Conservation (phyloP, 305 asterid species). For the Fraxinus nigra region DNA sequence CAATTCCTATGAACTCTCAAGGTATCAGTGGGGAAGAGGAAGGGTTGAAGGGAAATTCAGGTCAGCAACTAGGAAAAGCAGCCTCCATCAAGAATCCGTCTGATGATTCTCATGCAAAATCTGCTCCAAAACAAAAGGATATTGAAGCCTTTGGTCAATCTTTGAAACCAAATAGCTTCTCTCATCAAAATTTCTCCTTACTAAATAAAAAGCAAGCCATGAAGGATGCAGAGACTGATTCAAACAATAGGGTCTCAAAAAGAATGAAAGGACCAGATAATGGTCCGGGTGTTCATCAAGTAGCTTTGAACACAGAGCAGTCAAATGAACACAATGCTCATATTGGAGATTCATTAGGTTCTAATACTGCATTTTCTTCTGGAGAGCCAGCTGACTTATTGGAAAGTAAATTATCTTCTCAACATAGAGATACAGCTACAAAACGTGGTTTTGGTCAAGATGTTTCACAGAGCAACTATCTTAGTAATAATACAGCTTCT, state of each 20-base stretch:
- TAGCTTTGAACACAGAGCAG: slow-evolving; percentile 29
- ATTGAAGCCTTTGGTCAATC: slow-evolving; percentile 72
- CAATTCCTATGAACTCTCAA: slow-evolving; percentile 32
- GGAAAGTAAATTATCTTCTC: slow-evolving; percentile 35
- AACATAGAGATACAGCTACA: slow-evolving; percentile 37
- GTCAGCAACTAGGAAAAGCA: slow-evolving; percentile 40
- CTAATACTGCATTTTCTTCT: slow-evolving; percentile 34
- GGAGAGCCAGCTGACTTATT: slow-evolving; percentile 37
- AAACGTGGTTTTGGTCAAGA: slow-evolving; percentile 35
- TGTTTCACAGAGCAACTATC: slow-evolving; percentile 36
- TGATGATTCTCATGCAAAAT: slow-evolving; percentile 50
- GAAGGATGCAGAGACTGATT: slow-evolving; percentile 52
- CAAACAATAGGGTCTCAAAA: slow-evolving; percentile 44
- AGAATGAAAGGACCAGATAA: slow-evolving; percentile 49
- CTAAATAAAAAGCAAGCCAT: slow-evolving; percentile 38
- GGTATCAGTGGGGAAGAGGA: slow-evolving; percentile 38
- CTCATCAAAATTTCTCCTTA: slow-evolving; percentile 40
- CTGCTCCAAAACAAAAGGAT: slow-evolving; percentile 51
- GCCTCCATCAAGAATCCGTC: slow-evolving; percentile 26
- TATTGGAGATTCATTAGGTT: slow-evolving; percentile 35
- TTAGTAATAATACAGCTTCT: neutral
- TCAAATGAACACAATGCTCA: slow-evolving; percentile 33
- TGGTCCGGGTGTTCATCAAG: slow-evolving; percentile 33
- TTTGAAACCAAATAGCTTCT: slow-evolving; percentile 52
- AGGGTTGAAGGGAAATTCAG: slow-evolving; percentile 37